Conservation (phyloP, 1,284 basidiomycete genomes). For the Fomitopsis pinicola region DNA sequence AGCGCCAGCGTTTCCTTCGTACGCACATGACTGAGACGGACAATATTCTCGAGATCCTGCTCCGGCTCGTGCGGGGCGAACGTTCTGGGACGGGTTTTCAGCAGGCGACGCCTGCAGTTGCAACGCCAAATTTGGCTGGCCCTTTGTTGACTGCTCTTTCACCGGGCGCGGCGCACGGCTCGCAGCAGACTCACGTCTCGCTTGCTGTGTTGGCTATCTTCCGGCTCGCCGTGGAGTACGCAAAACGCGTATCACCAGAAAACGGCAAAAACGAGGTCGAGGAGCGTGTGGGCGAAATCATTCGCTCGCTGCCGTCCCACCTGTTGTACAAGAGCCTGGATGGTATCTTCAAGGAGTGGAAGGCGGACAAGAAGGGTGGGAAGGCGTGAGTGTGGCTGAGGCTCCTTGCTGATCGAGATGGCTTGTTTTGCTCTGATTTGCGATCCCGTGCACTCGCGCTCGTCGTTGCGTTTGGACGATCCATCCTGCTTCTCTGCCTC, state of each 20-base stretch:
- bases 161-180: slow-evolving; percentile 72
- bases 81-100: slow-evolving; percentile 60
- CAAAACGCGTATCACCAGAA: slow-evolving; percentile 63
- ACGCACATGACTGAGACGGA: slow-evolving; percentile 83
- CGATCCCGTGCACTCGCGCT: not conserved
- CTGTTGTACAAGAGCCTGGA: slow-evolving; percentile 87
- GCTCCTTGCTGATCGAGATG: not conserved
- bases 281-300: slow-evolving; percentile 82
- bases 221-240: slow-evolving; percentile 79
- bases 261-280: slow-evolving; percentile 70
- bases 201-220: slow-evolving; percentile 90
- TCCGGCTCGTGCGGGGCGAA: slow-evolving; percentile 86
- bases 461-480: not conserved
- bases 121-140: slow-evolving; percentile 55
- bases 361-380: slow-evolving; percentile 70
- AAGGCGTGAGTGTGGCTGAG: slow-evolving; percentile 14
- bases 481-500: not conserved
- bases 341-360: slow-evolving; percentile 91
- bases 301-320: slow-evolving; percentile 80
- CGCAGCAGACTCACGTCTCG: slow-evolving; percentile 90
- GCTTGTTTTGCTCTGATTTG: not conserved
- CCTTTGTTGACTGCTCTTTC: slow-evolving; percentile 66
- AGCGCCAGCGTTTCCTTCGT: slow-evolving; percentile 83
- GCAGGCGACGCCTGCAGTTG: slow-evolving; percentile 53
- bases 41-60: slow-evolving; percentile 85